phyloP scores from a whole-genome alignment of 768 basidiomycete species.

The Suillus weaverae region DNA sequence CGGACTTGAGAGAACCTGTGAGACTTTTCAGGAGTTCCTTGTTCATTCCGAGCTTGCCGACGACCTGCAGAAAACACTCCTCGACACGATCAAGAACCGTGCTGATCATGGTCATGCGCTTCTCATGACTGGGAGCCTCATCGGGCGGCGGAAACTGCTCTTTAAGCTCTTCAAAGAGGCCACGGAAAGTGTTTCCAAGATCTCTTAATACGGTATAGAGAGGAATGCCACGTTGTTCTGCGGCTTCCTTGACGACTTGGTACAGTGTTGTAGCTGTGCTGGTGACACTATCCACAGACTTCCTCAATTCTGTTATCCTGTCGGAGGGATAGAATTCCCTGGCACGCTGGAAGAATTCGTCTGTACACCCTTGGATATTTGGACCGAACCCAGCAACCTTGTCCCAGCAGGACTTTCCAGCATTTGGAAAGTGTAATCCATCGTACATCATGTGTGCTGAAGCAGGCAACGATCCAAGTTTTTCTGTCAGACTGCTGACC shows the following conservation, averaged over 20 bases:
- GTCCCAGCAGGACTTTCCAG: not conserved
- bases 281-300: not conserved
- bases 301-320: not conserved
- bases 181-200: conserved; percentile 15
- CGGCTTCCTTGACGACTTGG: not conserved
- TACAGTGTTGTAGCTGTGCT: not conserved
- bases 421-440: not conserved
- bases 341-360: not conserved
- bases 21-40: conserved; percentile 22
- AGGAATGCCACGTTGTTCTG: conserved; percentile 6
- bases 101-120: conserved; percentile 22
- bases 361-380: not conserved
- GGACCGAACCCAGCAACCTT: not conserved
- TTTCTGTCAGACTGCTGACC: not conserved
- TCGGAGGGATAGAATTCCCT: not conserved
- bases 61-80: conserved; percentile 25
- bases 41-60: conserved; percentile 19
- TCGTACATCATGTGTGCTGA: not conserved
- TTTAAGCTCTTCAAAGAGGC: conserved; percentile 26
- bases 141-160: conserved; percentile 31
- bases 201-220: conserved; percentile 19
- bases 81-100: conserved; percentile 27
- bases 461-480: not conserved
- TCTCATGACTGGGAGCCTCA: conserved; percentile 30
- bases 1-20: conserved; percentile 26